Base-by-base conservation (phyloP, 2,329 filamentous ascomycete species). In the Venturiaceae sp. region DNA sequence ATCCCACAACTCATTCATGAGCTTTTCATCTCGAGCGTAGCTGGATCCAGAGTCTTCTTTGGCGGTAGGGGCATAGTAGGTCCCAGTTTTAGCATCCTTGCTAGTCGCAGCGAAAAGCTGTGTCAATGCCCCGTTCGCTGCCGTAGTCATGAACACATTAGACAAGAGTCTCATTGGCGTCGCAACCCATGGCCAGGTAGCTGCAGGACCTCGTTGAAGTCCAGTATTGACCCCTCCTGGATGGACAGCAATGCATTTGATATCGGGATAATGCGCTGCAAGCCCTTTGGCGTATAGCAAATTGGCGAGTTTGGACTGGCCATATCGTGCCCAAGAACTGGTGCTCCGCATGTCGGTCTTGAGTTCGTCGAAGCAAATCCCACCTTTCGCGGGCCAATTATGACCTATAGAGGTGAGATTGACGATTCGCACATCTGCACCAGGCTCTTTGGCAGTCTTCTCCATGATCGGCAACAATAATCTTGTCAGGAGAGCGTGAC, bases 281-380 rank as follows among this genome's bases (percentile, higher is more conserved):
- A 80, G 68, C 41, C 74, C 69, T 5, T 68, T 64, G 0, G 76
- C 68, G 63, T 74, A 79, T 0, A 80, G 71, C 13, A 81, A 67
- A 52, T 80, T 80, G 4, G 77, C 76, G 4, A 81, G 70, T 62
- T 81, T 81, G 37, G 71, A 74, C 41, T 75, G 71, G 3, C 74
- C 76, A 65, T 82, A 81, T 19, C 77, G 73, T 3, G 59, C 60
- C 62, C 67, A 71, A 9, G 30, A 11, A 36, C 14, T 30, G 16
- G 23, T 21, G 5, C 11, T n/a, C 44, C 11, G 11, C 21, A 36
- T 56, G n/a, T 54, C 52, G 21, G 52, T 56, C 13, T 56, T 44
- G 54, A 36, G 36, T 39, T 56, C 26, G 21, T 46, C 21, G 37
- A 39, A 23, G 16, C n/a, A n/a, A 7, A 56, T 9, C 7, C 54